phyloP scores from a whole-genome alignment of 805 yeast genomes.

The Priceomyces haplophilus region DNA sequence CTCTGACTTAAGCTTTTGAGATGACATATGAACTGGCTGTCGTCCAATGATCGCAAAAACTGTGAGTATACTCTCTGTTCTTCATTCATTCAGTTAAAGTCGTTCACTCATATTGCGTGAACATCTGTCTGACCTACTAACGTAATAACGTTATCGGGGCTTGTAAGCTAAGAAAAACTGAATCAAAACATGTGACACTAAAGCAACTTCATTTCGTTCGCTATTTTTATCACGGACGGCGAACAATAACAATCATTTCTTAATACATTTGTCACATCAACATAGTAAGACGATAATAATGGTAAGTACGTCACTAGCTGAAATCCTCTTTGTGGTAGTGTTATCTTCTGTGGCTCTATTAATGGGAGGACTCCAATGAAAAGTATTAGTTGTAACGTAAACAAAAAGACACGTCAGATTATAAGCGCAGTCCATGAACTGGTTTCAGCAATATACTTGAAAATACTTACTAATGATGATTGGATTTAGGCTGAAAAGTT shows the following conservation, averaged over 20 bases:
- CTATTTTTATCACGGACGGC: constrained; percentile 2
- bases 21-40: constrained; percentile 18
- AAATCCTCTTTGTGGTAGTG: neutral
- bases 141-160: neutral
- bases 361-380: no score
- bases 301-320: neutral
- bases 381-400: no score
- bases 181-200: neutral
- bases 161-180: neutral
- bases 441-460: no score
- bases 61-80: constrained; percentile 7
- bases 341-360: no score
- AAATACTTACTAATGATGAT: neutral
- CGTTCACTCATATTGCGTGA: neutral
- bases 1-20: constrained; percentile 14
- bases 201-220: neutral
- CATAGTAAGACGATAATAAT: neutral
- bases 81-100: constrained; percentile 1
- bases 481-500: constrained; percentile 69
- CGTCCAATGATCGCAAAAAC: constrained; percentile 19
- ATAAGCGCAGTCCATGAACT: no score
- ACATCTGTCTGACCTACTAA: no score
- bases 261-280: neutral
- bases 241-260: neutral
- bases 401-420: neutral